Percentiles rank a stretch among this genome's conserved stretches.
Conservation (phyloP, 176 grass and related monocot genomes). For the maize (Zea mays) region DNA sequence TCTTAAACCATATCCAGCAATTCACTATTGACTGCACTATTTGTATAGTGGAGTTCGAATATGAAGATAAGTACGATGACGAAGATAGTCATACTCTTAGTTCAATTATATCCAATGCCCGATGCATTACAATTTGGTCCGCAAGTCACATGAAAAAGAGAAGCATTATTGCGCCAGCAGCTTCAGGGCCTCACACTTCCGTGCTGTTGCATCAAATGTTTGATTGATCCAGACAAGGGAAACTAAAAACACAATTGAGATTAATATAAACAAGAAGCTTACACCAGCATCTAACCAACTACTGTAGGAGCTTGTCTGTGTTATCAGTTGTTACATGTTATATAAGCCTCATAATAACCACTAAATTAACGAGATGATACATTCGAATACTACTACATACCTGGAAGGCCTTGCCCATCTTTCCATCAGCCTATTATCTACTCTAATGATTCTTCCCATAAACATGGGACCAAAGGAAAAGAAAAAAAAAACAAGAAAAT, state of each 20-base stretch:
- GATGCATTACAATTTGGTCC: too few species aligned
- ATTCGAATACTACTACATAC: conserved; percentile 58
- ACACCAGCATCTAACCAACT: conserved; percentile 44
- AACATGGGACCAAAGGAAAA: conserved; percentile 26
- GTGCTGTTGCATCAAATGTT: background rate
- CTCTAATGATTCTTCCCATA: conserved; percentile 28
- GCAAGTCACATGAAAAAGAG: background rate
- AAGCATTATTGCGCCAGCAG: background rate
- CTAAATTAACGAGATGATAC: conserved; percentile 56
- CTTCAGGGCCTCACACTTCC: background rate
- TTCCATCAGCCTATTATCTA: conserved; percentile 50
- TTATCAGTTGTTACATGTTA: conserved; percentile 54
- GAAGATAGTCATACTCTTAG: too few species aligned
- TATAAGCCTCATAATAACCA: conserved; percentile 39
- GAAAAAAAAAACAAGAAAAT: conserved; percentile 31
- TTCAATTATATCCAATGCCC: too few species aligned
- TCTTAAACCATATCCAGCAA: too few species aligned
- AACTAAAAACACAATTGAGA: background rate
- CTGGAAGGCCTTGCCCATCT: background rate
- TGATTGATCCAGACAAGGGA: background rate
- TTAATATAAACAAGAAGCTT: conserved; percentile 41
- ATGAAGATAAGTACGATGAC: too few species aligned
- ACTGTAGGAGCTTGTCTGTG: conserved; percentile 36
- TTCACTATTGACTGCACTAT: too few species aligned
- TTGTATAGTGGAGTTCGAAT: too few species aligned